Evolutionary conservation across 768 basidiomycete genomes (phyloP).

Genomic region (Amanita subjunquillea): DNA sequence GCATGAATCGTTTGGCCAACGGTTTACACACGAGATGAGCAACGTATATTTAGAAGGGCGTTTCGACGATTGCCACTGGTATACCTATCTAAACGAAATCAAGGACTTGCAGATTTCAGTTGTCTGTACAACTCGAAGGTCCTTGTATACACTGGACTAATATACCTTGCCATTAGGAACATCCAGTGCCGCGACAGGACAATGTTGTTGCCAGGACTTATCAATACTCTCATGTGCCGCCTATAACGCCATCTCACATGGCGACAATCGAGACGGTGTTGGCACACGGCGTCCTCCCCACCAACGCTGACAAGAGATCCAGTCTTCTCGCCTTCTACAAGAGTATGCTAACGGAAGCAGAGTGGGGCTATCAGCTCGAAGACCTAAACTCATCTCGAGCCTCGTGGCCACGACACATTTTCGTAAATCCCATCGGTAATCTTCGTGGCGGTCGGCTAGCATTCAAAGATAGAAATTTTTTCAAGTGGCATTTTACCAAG

Average conservation of each 20-base stretch:
- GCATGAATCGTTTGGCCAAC: background rate
- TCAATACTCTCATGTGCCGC: background rate
- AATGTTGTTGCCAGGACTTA: background rate
- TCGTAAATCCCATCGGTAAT: background rate
- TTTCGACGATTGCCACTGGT: too few species aligned
- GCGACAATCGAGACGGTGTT: background rate
- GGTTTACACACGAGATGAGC: background rate
- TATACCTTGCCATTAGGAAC: too few species aligned
- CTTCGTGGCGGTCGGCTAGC: background rate
- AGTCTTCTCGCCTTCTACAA: slow-evolving; percentile 2
- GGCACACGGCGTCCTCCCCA: background rate
- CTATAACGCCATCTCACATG: background rate
- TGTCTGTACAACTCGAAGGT: too few species aligned
- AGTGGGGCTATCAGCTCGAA: background rate
- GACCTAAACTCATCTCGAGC: too few species aligned
- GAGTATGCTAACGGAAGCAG: slow-evolving; percentile 1
- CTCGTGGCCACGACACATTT: background rate
- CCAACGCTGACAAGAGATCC: background rate
- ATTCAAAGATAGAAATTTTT: background rate
- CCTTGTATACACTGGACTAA: too few species aligned
- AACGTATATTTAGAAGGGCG: too few species aligned
- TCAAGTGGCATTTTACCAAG: background rate
- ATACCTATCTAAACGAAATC: too few species aligned
- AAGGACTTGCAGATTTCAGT: too few species aligned
- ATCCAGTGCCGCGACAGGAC: too few species aligned